Evolutionary conservation across 2,329 filamentous ascomycete species (phyloP), one percentile per base, ranked within the genome.

Genomic region (Paracamarosporium sp.): DNA sequence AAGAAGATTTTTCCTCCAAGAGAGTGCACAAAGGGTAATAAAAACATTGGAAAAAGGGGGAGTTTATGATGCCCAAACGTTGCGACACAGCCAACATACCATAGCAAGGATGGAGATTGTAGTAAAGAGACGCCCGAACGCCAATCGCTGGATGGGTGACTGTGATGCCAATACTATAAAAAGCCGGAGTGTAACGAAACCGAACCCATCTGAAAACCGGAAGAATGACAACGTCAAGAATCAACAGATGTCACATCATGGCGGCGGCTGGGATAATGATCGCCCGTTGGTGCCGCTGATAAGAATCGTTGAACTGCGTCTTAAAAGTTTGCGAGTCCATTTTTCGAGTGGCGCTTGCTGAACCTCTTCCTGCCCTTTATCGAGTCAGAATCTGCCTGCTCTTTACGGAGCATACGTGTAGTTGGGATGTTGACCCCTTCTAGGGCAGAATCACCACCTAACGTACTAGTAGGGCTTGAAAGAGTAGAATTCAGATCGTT

Each of bases 311-410:
- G 57, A 56, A 5, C 43, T 36, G 33, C 57, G 57, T 50, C 56
- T 77, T 76, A 96, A 73, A 97, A 97, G 47, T 93, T 90, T 27
- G 92, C 92, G 47, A 97, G 85, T n/a, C 94, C 93, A 75, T 92
- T 97, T 79, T 96, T 96, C 15, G 91, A 96, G 78, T 97, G 92
- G 66, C 94, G 85, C 79, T 95, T 95, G 79, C 93, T 97, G 78
- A 97, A 98, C 47, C 86, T 78, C 71, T 87, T 88, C 65, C 83
- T 81, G 47, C 83, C 83, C 72, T 86, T 87, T 15, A 83, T 68
- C n/a, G 82, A 84, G 50, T 85, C 83, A 46, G 77, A 75, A 63
- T 85, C 83, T 48, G 76, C 78, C 63, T 69, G 74, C 65, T 78
- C 83, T 77, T 75, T 83, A 69, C 69, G 79, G 55, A 79, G 74